Evolutionary conservation across 805 yeast species (phyloP).

Genomic region (Sugiyamaella qingdaonensis): DNA sequence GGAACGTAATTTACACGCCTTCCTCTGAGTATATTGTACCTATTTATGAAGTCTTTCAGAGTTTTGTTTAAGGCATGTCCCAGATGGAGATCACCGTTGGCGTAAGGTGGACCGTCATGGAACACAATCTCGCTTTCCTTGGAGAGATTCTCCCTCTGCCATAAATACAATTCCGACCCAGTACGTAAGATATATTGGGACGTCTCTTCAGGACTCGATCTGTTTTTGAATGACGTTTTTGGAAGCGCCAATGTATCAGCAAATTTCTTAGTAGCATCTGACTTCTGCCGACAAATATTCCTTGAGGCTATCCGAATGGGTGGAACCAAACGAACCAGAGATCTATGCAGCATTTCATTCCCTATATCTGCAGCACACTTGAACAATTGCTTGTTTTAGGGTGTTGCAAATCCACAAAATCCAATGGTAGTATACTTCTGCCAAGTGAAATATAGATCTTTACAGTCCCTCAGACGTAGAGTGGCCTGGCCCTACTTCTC

Average conservation of each 20-base stretch:
- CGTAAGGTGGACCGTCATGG: slow-evolving; percentile 99
- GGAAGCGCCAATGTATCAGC: slow-evolving; percentile 21
- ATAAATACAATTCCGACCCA: slow-evolving; percentile 51
- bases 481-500: no score
- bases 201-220: slow-evolving; percentile 11
- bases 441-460: no score
- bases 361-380: no score
- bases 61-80: slow-evolving; percentile 89
- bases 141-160: slow-evolving; percentile 45
- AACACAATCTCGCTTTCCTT: slow-evolving; percentile 46
- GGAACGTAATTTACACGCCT: slow-evolving; percentile 69
- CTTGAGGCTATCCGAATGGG: no score
- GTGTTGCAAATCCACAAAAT: no score
- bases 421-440: no score
- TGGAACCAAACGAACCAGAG: no score
- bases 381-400: no score
- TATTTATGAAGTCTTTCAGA: slow-evolving; percentile 75
- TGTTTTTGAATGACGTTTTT: slow-evolving; percentile 14
- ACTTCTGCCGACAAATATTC: no score
- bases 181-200: slow-evolving; percentile 11
- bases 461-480: no score
- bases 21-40: slow-evolving; percentile 63
- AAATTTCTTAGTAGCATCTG: slow-evolving; percentile 14
- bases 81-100: slow-evolving; percentile 91
- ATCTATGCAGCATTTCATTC: no score